A percentile compares a stretch with the other conserved stretches of the same genome.
phyloP scores from a whole-genome alignment of 78 protist species.

The Isochrysis galbana region DNA sequence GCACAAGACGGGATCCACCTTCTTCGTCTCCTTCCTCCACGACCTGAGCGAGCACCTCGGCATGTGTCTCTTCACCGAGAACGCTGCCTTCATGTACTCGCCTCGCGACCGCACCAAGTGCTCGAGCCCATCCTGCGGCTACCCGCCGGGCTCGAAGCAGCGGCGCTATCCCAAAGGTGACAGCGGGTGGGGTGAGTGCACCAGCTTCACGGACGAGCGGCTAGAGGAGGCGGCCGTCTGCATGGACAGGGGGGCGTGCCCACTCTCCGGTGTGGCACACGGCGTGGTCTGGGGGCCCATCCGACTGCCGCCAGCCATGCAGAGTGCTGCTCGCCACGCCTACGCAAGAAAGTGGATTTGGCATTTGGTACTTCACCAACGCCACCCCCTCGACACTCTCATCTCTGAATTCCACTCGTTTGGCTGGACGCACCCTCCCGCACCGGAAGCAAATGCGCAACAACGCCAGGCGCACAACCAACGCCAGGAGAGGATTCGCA shows the following conservation, averaged over 20 bases:
- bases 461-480: neutral
- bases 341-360: neutral
- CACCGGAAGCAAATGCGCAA: neutral
- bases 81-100: neutral
- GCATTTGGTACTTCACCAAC: neutral
- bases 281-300: neutral
- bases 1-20: neutral
- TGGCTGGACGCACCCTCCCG: neutral
- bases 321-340: neutral
- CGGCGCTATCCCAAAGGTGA: neutral
- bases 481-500: neutral
- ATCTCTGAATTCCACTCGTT: neutral
- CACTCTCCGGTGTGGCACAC: neutral
- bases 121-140: neutral
- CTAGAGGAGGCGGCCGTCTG: neutral
- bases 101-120: neutral
- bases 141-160: neutral
- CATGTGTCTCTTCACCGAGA: neutral
- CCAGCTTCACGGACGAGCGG: neutral
- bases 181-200: neutral
- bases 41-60: neutral
- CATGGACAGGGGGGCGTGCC: neutral
- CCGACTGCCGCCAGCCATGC: neutral
- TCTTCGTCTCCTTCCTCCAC: neutral
- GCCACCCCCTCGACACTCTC: neutral